A percentile compares a stretch with the other conserved stretches of the same genome.
These are phyloP conservation scores for Talaromyces atroroseus DNA, from an alignment of 2,329 filamentous ascomycete genomes.

Conservation along the genomic window DNA sequence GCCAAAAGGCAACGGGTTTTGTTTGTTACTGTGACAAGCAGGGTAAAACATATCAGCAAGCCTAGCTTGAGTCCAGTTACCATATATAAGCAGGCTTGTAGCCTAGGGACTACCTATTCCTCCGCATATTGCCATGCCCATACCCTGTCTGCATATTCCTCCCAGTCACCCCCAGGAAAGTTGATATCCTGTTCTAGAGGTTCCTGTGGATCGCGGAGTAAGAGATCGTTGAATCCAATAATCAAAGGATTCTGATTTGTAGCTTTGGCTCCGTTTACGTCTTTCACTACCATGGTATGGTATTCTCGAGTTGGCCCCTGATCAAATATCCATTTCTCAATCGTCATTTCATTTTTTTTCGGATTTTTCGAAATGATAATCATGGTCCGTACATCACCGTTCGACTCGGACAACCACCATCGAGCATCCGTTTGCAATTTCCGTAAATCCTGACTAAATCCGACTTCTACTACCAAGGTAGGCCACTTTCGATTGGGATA, in stretches of 20 bases:
- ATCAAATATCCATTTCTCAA: neutral
- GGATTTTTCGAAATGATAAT: neutral
- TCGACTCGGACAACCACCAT: constrained; percentile 5
- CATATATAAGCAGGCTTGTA: no score
- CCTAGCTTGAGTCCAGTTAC: no score
- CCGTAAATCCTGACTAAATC: neutral
- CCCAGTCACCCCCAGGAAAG: neutral
- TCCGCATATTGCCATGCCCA: neutral
- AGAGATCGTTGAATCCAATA: neutral
- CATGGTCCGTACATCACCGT: neutral
- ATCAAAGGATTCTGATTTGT: neutral
- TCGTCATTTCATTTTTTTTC: neutral
- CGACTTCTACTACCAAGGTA: neutral
- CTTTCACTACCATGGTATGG: neutral
- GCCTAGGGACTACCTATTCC: no score
- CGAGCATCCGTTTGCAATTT: neutral
- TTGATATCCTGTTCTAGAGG: neutral
- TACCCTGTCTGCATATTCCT: neutral
- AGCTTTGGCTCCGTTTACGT: neutral
- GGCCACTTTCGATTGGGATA: neutral
- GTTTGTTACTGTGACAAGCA: no score
- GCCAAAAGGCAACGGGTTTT: no score
- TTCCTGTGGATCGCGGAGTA: neutral
- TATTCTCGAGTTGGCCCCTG: neutral
- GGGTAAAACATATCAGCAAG: no score